Conservation (phyloP, 129 eudicot species). For the Mikania micrantha region DNA sequence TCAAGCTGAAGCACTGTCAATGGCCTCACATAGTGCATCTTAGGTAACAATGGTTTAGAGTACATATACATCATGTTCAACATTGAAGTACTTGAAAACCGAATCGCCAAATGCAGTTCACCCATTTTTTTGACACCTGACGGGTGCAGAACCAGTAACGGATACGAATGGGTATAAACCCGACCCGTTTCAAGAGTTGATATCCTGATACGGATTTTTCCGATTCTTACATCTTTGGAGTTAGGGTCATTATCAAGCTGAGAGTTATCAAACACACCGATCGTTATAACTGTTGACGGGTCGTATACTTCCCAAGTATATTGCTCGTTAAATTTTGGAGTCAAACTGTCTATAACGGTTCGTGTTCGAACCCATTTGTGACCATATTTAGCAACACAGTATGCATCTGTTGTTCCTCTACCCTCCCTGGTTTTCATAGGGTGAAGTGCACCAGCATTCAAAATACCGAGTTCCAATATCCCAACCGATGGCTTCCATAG, state of each 20-base stretch:
- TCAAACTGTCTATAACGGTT: conserved; percentile 62
- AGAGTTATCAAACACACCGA: conserved; percentile 74
- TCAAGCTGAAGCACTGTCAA: conserved; percentile 57
- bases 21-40: conserved; percentile 83
- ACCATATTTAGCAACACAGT: conserved; percentile 75
- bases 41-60: conserved; percentile 69
- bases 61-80: conserved; percentile 63
- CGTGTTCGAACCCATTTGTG: conserved; percentile 91
- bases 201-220: conserved; percentile 79
- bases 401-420: conserved; percentile 59
- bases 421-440: conserved; percentile 78
- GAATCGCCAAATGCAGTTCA: conserved; percentile 77
- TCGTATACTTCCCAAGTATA: conserved; percentile 96
- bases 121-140: conserved; percentile 95
- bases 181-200: conserved; percentile 91
- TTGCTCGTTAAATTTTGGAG: conserved; percentile 79
- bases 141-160: conserved; percentile 73
- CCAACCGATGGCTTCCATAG: conserved; percentile 88
- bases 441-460: conserved; percentile 60
- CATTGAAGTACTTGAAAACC: conserved; percentile 67
- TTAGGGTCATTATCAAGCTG: conserved; percentile 40
- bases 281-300: conserved; percentile 82
- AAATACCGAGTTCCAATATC: conserved; percentile 75
- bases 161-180: conserved; percentile 82
- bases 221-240: conserved; percentile 49